Evolutionary conservation across 1,139 yeast species (phyloP), one percentile per base, ranked within the genome.

Genomic region (Wickerhamomyces sp.): DNA sequence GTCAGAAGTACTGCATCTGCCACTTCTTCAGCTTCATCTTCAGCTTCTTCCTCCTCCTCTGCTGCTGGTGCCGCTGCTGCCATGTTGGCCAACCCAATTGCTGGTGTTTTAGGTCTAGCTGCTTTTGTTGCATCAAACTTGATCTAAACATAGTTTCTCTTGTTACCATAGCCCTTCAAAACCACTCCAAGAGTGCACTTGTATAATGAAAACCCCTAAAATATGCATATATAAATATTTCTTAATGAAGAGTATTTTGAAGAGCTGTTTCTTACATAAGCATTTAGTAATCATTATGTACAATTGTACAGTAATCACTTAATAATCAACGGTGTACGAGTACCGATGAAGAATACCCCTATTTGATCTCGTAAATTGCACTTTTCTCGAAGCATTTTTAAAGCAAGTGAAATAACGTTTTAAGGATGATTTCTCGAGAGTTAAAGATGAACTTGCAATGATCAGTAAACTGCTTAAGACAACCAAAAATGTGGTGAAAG

Each of bases 51-150:
- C 14, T 27, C 52, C 14, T 31, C 50, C 17, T 31, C 51, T 25
- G 34, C 48, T 12, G 28, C 40, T 13, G 41, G 42, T 25, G 44
- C 41, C 13, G 44, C 45, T 19, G 46, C 42, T 30, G 43, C 42
- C 13, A 32, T 43, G 9, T 36, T 42, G 22, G 28, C 36, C 22
- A 44, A 32, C 36, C 55, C 47, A 42, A 33, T 44, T 8, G 31
- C 46, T 17, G 53, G 52, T 36, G 26, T 40, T 15, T 39, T 47
- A 16, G 56, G 50, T 37, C 48, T 45, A 25, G 18, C 44, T n/a
- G 50, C 50, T 24, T 14, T 50, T 9, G 44, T 46, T 24, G 45
- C 43, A 22, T 41, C 46, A 25, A 43, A 46, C 33, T 28, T 51
- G 37, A 33, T 51, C 45, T 51, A 36, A 39, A 12, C n/a, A 6